Conservation (phyloP, 225 moss, liverwort and hornwort species). For the Lunularia cruciata region DNA sequence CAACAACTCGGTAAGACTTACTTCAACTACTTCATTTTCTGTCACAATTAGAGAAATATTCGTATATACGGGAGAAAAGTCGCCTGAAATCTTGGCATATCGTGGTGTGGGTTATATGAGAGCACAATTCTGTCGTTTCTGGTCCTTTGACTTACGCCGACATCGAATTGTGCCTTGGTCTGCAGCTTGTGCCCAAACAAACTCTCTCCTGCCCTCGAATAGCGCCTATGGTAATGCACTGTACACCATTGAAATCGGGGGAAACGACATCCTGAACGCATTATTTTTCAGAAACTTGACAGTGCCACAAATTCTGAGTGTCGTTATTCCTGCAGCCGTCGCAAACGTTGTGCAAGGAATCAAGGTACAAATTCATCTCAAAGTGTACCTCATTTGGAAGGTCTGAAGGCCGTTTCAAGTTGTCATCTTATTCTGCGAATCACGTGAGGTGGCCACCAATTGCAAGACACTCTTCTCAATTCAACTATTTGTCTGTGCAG, state of each 20-base stretch:
- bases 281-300: neutral
- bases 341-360: neutral
- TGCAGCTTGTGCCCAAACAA: neutral
- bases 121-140: neutral
- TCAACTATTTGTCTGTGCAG: neutral
- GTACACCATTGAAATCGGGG: conserved; percentile 19
- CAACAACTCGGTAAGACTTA: neutral
- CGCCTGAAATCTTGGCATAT: no score
- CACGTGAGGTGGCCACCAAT: neutral
- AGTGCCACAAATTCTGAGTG: neutral
- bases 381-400: neutral
- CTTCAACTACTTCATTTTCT: neutral
- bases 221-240: neutral
- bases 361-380: neutral
- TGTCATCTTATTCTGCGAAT: neutral
- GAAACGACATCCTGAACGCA: conserved; percentile 12
- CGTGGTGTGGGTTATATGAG: neutral
- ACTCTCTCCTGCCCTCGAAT: neutral
- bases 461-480: neutral
- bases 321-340: conserved; percentile 8
- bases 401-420: neutral
- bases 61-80: no score
- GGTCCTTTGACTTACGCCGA: neutral
- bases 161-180: neutral
- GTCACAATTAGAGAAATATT: neutral